Base-by-base conservation (phyloP, 768 basidiomycete species). In the Russula earlei region DNA sequence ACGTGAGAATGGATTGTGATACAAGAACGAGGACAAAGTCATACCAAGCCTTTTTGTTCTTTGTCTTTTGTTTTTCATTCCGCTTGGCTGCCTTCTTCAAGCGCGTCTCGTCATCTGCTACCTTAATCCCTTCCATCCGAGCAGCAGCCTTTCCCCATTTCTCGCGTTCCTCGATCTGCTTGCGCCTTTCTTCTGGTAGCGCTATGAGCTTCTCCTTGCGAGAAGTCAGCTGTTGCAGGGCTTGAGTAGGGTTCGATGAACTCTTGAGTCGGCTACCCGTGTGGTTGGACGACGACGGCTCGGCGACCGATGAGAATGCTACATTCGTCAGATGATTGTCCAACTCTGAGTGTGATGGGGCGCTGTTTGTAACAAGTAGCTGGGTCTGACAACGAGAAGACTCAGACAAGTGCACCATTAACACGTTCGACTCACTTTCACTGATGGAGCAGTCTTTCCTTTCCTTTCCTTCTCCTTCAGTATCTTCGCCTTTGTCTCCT, bases 31-130 rank as follows among this genome's bases (percentile, higher is more conserved):
- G 42, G 56, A 31, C 10, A 24, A 46, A n/a, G 33, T 73, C 85
- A 54, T 59, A 94, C 94, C 95, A 98, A 42, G 79, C 77, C 65
- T 86, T 87, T 68, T 87, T 89, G 56, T 83, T 83, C 74, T 89
- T 93, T 22, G 58, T 64, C 68, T 97, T 97, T 63, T 83, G 83
- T 69, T 95, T 94, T 70, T 96, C 95, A 61, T 89, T 85, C 68
- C 89, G 75, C 75, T 96, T 98, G 8, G 81, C 83, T 40, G 92
- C 92, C 74, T 96, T 97, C 75, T 95, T 97, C 65, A 99, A 69
- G 43, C 85, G 74, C 1, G 63, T 67, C 67, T 91, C 91, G 63
- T 94, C 89, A 63, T 98, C 96, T 47, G 80, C 80, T 29, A 99
- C 84, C 70, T 97, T 99, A 46, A 85, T 84, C 2, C 96, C 96